Evolutionary conservation across 176 grass and related monocot genomes (phyloP), one percentile per base, ranked within the genome.

Genomic region (Carex scoparia): DNA sequence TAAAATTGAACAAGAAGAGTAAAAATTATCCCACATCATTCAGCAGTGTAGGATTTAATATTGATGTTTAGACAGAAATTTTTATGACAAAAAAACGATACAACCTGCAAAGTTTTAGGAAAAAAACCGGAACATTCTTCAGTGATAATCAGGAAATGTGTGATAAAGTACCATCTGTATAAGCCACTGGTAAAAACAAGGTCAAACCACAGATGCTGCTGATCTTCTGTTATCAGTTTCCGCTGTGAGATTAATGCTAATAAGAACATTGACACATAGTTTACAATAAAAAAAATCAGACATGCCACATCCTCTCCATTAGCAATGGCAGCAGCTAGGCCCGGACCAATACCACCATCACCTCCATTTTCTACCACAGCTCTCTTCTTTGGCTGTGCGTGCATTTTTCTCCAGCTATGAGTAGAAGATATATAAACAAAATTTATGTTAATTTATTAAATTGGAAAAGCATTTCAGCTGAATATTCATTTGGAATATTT

Each of bases 241-340:
- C 5, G 18, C 18, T 10, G 7, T 75, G 35, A 75, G 10, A 13
- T 11, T 44, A 44, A n/a, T 19, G 16, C 18, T 46, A 8, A 72
- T 19, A 46, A 16, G 48, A 13, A 78, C 53, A 69, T 30, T 83
- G 37, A 54, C 5, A 35, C 19, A 7, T 33, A 46, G 8, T 65
- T 65, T 65, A 63, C 40, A 33, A 65, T 0, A 69, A 49, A 53
- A 54, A 7, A 28, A 83, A 83, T 83, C 27, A 33, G 61, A 66
- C 46, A 56, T 83, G 69, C 81, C 87, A 98, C 62, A 79, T 98
- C 93, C 62, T 98, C 95, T 61, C 89, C 91, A 68, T 98, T 98
- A 58, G 91, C 84, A 31, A 92, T 90, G 61, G 90, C 85, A 60
- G 86, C 75, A 9, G 86, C 90, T 12, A 97, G 84, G 23, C 84